Base-by-base conservation (phyloP, 108 stramenopile species). In the Nitzschia sp. region DNA sequence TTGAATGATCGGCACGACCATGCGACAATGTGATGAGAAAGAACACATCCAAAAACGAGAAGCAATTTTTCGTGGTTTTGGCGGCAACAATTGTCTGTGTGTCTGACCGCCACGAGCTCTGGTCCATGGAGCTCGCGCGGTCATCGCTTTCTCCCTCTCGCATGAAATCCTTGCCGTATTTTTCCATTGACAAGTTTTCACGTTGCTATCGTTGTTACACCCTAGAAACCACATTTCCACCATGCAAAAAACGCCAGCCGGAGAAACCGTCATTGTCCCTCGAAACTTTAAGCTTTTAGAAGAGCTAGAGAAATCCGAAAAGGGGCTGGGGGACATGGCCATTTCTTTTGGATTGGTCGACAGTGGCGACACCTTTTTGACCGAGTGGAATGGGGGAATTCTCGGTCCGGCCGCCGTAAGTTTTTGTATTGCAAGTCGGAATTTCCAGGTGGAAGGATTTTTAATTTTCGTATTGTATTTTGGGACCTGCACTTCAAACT, bases 241-340 rank as follows among this genome's bases (percentile, higher is more conserved):
- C 47, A 93, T 93, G 92, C 89, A 93, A 64, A 77, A 79, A 48
- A 87, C 89, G 26, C 88, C 94, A 58, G 76, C 80, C 31, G 92
- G 95, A 48, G 92, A 94, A 73, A 72, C 77, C 17, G 94, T 95
- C n/a, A 95, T 96, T 62, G 91, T 95, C 21, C 98, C 98, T 42
- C 90, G 98, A 32, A 99, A 99, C 73, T 99, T 99, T 90, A 99
- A 98, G 80, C 88, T 99, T 27, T 88, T 99, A 36, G 98, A 98
- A 69, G 98, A 99, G 93, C 85, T 98, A 33, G 98, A 99, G 71
- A 82, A 85, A 45, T 82, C 79, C 27, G 98, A 99, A 73, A 98
- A 98, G 75, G 87, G 86, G 23, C 72, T 84, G 60, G 91, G 87
- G 19, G 96, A 97, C 54, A 96, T 96, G 95, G 88, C 84, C 82